Conservation (phyloP, 1,139 yeast species). For the Saccharomyces hybrid region DNA sequence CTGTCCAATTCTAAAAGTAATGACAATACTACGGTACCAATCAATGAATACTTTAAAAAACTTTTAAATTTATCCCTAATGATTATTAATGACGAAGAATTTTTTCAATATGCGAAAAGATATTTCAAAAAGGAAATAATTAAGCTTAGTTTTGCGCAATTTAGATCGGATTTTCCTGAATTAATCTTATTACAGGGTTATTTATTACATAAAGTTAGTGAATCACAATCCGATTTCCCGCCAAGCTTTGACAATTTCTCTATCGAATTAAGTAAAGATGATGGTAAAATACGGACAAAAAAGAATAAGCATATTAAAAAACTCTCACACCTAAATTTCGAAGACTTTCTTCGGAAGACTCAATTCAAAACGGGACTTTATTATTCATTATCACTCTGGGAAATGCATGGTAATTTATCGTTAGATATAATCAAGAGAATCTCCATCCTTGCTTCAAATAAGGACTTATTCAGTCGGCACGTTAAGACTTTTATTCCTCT, state of each 20-base stretch:
- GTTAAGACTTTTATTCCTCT: background rate
- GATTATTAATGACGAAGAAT: conserved; percentile 14
- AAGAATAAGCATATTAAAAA: conserved; percentile 8
- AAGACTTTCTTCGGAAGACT: conserved; percentile 15
- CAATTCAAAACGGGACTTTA: conserved; percentile 8
- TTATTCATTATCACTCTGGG: conserved; percentile 16
- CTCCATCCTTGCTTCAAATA: background rate
- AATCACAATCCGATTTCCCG: conserved; percentile 7
- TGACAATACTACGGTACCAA: conserved; percentile 1
- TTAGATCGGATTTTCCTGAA: conserved; percentile 4
- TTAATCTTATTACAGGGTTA: conserved; percentile 16
- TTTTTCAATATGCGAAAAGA: conserved; percentile 15
- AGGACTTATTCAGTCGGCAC: conserved; percentile 3
- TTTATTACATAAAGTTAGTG: conserved; percentile 7
- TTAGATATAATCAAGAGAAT: background rate
- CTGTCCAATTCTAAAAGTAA: conserved; percentile 7
- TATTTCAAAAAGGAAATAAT: conserved; percentile 14
- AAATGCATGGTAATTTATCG: background rate
- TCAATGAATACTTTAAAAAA: conserved; percentile 10
- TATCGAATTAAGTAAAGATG: conserved; percentile 4
- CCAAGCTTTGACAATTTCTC: conserved; percentile 7
- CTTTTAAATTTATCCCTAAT: conserved; percentile 19
- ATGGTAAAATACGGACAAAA: conserved; percentile 4
- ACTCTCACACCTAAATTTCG: conserved; percentile 15
- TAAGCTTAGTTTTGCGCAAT: conserved; percentile 18